Evolutionary conservation across 2,329 filamentous ascomycete species (phyloP).

Genomic region (Clonostachys byssicola): DNA sequence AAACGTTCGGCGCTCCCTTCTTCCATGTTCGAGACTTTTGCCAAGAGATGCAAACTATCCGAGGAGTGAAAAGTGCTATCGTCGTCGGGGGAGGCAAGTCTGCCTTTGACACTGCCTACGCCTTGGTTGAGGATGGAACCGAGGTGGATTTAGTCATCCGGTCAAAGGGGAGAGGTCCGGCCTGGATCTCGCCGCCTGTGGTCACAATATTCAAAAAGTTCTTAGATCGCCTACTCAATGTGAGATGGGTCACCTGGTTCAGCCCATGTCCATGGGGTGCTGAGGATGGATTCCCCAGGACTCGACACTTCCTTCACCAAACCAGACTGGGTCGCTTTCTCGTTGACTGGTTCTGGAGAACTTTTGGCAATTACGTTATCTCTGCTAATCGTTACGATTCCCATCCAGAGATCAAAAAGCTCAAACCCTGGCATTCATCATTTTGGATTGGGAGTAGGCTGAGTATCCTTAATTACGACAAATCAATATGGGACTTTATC

Average conservation of each 20-base stretch:
- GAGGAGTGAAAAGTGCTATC: conserved; percentile 24
- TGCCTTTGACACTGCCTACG: conserved; percentile 53
- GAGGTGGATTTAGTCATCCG: conserved; percentile 48
- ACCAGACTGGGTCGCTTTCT: conserved; percentile 43
- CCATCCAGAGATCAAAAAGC: conserved; percentile 29
- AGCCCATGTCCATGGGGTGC: conserved; percentile 61
- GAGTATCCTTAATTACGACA: conserved; percentile 49
- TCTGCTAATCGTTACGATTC: conserved; percentile 38
- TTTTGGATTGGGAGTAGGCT: conserved; percentile 46
- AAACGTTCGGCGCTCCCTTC: conserved; percentile 27
- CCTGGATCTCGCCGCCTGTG: conserved; percentile 48
- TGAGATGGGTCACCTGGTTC: conserved; percentile 60
- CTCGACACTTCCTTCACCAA: conserved; percentile 42
- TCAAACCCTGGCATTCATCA: conserved; percentile 32
- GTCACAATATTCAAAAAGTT: conserved; percentile 59
- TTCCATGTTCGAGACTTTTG: conserved; percentile 39
- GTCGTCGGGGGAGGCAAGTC: conserved; percentile 55
- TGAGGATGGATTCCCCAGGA: conserved; percentile 44
- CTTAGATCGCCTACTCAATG: conserved; percentile 50
- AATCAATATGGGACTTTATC: conserved; percentile 45
- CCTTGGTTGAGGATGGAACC: conserved; percentile 39
- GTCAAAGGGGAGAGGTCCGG: conserved; percentile 43
- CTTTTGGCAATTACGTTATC: conserved; percentile 40
- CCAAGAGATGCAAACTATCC: conserved; percentile 19
- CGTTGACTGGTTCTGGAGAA: conserved; percentile 42